Percentiles rank a stretch among this genome's conserved stretches.
Conservation (phyloP, 2,329 filamentous ascomycete genomes). For the Talaromyces rugulosus region DNA sequence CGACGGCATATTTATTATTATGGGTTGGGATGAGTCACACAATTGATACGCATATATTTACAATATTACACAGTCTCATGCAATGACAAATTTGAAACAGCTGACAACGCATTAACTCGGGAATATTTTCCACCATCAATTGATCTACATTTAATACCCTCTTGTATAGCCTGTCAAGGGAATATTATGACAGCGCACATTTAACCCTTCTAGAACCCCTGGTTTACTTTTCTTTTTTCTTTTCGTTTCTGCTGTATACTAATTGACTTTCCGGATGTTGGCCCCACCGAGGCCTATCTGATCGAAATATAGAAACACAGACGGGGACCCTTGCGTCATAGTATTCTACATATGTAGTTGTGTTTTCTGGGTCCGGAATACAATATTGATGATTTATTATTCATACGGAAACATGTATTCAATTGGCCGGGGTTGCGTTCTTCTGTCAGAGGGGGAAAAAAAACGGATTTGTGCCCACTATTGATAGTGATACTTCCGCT, state of each 20-base stretch:
- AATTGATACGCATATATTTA: background rate
- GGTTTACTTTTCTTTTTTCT: background rate
- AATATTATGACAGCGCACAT: too few relatives aligned
- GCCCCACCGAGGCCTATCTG: background rate
- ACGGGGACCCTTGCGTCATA: too few relatives aligned
- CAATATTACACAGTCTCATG: background rate
- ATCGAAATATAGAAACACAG: background rate
- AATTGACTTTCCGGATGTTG: background rate
- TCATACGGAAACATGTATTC: too few relatives aligned
- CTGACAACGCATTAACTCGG: background rate
- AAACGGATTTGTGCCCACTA: too few relatives aligned
- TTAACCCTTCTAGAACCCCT: background rate
- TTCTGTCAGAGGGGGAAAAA: too few relatives aligned
- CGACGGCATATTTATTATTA: background rate
- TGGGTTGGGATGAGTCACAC: background rate
- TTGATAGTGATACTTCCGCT: too few relatives aligned
- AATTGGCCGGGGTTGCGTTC: too few relatives aligned
- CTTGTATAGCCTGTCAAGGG: too few relatives aligned
- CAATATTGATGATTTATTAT: too few relatives aligned
- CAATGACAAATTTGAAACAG: background rate
- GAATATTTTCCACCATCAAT: background rate
- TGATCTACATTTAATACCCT: background rate
- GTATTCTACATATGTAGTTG: too few relatives aligned
- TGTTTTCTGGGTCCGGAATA: too few relatives aligned
- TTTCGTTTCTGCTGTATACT: too few relatives aligned